Conservation (phyloP, 148 eudicot species). For the Chenopodium album region DNA sequence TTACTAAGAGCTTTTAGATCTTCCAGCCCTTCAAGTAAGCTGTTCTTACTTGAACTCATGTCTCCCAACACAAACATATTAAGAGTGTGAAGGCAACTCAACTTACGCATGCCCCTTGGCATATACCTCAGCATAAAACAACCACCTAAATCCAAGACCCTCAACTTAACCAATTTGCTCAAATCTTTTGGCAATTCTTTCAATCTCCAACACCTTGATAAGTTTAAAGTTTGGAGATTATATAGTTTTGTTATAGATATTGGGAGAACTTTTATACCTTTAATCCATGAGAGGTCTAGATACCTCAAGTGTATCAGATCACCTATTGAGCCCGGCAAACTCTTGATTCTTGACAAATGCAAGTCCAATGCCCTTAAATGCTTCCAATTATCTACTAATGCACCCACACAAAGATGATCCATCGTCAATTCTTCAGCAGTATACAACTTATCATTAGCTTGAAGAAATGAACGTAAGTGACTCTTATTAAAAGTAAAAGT, state of each 20-base stretch:
- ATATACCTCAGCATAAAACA: no score
- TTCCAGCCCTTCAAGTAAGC: not conserved
- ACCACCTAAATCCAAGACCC: no score
- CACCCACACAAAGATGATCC: not conserved
- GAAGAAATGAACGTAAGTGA: conserved; percentile 18
- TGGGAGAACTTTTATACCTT: no score
- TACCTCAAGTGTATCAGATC: not conserved
- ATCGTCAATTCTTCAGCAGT: no score
- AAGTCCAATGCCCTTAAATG: conserved; percentile 17
- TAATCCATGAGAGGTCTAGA: no score
- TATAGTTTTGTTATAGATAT: no score
- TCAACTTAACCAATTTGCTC: no score
- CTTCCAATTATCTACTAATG: conserved; percentile 1
- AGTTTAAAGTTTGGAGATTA: no score
- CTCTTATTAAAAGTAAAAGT: not conserved
- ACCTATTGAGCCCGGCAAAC: conserved; percentile 15
- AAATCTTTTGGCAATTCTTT: no score
- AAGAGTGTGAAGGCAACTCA: no score
- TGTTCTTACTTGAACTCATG: not conserved
- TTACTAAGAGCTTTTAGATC: not conserved
- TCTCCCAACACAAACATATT: not conserved
- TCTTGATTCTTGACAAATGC: fast-evolving
- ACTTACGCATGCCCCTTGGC: no score
- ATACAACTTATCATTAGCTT: fast-evolving
- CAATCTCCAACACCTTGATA: fast-evolving